These are phyloP conservation scores for Limonium bicolor DNA, from an alignment of 148 eudicot species.

Conservation along the genomic window DNA sequence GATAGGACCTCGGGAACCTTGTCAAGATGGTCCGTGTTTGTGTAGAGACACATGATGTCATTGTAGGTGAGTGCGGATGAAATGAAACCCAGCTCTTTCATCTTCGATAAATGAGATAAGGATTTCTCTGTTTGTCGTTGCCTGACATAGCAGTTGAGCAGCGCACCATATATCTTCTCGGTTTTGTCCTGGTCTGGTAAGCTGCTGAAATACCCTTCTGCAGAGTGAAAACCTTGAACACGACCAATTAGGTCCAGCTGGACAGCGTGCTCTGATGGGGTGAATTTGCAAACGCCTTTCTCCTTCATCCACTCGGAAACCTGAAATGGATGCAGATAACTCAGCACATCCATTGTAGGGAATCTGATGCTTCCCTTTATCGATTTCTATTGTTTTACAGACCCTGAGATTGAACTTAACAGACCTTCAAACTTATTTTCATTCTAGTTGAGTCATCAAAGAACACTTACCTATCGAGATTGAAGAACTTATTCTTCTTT, in stretches of 20 bases:
- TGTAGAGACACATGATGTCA: constrained; percentile 30
- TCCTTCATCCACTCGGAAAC: constrained; percentile 41
- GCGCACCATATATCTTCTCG: constrained; percentile 41
- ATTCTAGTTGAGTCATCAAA: too few relatives aligned
- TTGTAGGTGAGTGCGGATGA: constrained; percentile 25
- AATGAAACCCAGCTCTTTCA: constrained; percentile 34
- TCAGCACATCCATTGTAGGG: too few relatives aligned
- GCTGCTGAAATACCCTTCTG: constrained; percentile 37
- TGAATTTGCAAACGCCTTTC: constrained; percentile 12
- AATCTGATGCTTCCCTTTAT: too few relatives aligned
- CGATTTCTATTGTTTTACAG: too few relatives aligned
- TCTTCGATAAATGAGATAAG: constrained; percentile 19
- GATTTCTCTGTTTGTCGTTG: constrained; percentile 26
- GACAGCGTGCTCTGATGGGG: constrained; percentile 23
- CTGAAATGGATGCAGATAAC: too few relatives aligned
- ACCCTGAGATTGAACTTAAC: too few relatives aligned
- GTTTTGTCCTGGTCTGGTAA: constrained; percentile 16
- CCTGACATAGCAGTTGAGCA: constrained; percentile 35
- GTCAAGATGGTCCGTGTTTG: constrained; percentile 18
- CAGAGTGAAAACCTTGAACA: constrained; percentile 34
- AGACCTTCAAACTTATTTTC: too few relatives aligned
- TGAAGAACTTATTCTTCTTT: too few relatives aligned
- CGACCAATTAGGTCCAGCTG: constrained; percentile 37
- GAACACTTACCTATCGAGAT: too few relatives aligned
- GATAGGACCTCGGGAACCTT: constrained; percentile 20